phyloP scores from a whole-genome alignment of 1,139 yeast species.

The Kazachstania sp. region DNA sequence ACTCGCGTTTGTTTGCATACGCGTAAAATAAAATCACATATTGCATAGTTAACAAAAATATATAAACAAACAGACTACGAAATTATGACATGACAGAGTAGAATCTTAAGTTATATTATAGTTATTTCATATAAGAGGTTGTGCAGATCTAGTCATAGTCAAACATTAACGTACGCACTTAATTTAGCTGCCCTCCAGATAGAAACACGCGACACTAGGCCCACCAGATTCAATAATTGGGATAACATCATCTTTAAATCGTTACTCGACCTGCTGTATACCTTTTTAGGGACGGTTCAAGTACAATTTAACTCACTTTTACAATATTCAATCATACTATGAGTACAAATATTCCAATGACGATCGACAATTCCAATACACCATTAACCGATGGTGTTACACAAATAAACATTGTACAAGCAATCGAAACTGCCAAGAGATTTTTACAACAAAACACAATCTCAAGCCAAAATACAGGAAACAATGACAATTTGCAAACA shows the following conservation, averaged over 20 bases:
- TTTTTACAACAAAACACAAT: neutral
- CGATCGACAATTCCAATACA: neutral
- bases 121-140: too few relatives aligned
- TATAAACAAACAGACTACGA: neutral
- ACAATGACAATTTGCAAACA: neutral
- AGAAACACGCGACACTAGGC: too few relatives aligned
- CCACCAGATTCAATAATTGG: too few relatives aligned
- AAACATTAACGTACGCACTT: too few relatives aligned
- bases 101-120: too few relatives aligned
- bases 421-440: neutral
- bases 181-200: too few relatives aligned
- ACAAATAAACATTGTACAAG: neutral
- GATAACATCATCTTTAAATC: too few relatives aligned
- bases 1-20: conserved; percentile 2
- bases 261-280: too few relatives aligned
- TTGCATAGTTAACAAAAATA: neutral
- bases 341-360: neutral
- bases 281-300: too few relatives aligned
- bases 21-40: neutral
- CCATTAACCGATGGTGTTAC: neutral
- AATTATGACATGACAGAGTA: too few relatives aligned
- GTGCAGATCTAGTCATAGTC: too few relatives aligned
- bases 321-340: neutral
- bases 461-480: neutral
- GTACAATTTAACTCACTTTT: too few relatives aligned